Percentiles rank a stretch among this genome's conserved stretches.
Evolutionary conservation across 495 filamentous ascomycete genomes (phyloP).

Genomic region (Thozetella sp.): DNA sequence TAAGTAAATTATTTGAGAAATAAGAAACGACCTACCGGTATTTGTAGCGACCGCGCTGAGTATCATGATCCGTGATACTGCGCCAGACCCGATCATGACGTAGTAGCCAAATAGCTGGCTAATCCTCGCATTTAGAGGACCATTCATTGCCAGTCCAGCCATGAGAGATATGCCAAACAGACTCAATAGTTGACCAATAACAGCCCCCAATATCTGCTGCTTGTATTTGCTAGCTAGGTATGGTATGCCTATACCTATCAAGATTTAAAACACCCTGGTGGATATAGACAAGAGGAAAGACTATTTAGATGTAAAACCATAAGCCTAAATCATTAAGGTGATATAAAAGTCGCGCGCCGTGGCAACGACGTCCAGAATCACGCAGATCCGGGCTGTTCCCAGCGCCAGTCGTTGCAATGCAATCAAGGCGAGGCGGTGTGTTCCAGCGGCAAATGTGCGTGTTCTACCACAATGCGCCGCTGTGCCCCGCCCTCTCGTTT

Average conservation of each 20-base stretch:
- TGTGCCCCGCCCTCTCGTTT: too few relatives aligned
- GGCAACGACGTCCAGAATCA: too few relatives aligned
- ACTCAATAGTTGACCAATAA: neutral
- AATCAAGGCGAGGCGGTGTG: too few relatives aligned
- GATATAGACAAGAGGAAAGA: neutral
- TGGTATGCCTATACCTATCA: neutral
- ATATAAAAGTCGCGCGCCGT: neutral
- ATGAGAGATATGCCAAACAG: conserved; percentile 2
- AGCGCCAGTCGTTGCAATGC: too few relatives aligned
- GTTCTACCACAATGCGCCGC: too few relatives aligned
- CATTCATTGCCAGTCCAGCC: neutral
- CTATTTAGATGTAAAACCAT: neutral
- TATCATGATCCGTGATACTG: neutral
- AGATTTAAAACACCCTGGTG: neutral
- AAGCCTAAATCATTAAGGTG: neutral
- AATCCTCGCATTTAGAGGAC: neutral
- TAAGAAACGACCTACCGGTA: neutral
- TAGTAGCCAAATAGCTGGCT: conserved; percentile 3
- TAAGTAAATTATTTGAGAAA: neutral
- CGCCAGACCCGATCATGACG: neutral
- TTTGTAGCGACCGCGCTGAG: neutral
- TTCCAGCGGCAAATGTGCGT: too few relatives aligned
- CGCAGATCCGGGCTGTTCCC: too few relatives aligned
- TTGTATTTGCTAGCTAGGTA: neutral
- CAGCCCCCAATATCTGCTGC: neutral